Percentiles rank a stretch among this genome's conserved stretches.
Conservation (phyloP, 169 alveolate species). For the Theileria orientalis region DNA sequence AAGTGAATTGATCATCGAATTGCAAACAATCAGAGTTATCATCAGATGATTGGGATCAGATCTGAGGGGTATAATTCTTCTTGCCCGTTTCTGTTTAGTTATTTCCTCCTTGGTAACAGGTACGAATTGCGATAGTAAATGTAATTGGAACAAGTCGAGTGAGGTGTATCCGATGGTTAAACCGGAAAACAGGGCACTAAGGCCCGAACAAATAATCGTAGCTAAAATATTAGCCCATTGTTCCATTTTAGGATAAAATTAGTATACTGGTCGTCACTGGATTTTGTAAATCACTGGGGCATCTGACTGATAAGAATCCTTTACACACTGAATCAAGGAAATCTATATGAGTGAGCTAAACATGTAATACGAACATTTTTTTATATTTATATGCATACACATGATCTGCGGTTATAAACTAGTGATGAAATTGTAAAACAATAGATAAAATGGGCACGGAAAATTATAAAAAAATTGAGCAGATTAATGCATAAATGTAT, state of each 20-base stretch:
- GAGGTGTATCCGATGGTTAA: conserved; percentile 85
- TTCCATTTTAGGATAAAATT: conserved; percentile 22
- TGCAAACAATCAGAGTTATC: conserved; percentile 82
- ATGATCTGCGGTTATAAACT: no score
- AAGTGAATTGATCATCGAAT: conserved; percentile 84
- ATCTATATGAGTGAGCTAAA: no score
- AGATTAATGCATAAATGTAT: no score
- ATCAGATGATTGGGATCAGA: conserved; percentile 81
- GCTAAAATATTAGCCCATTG: conserved; percentile 58
- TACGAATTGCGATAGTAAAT: conserved; percentile 76
- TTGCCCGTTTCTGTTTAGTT: conserved; percentile 76
- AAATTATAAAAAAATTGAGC: no score
- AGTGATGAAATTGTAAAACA: no score
- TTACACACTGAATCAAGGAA: no score
- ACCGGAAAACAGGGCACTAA: conserved; percentile 83
- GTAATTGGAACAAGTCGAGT: conserved; percentile 81
- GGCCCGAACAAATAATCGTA: conserved; percentile 49
- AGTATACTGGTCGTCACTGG: background rate
- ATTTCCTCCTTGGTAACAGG: conserved; percentile 71
- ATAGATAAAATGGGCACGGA: no score
- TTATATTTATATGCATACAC: no score
- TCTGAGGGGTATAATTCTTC: conserved; percentile 82
- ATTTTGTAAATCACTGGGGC: conserved; percentile 2
- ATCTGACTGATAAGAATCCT: no score
- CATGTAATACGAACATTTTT: no score